These are phyloP conservation scores for Silene noctiflora DNA, from an alignment of 179 eudicot species.

Conservation along the genomic window DNA sequence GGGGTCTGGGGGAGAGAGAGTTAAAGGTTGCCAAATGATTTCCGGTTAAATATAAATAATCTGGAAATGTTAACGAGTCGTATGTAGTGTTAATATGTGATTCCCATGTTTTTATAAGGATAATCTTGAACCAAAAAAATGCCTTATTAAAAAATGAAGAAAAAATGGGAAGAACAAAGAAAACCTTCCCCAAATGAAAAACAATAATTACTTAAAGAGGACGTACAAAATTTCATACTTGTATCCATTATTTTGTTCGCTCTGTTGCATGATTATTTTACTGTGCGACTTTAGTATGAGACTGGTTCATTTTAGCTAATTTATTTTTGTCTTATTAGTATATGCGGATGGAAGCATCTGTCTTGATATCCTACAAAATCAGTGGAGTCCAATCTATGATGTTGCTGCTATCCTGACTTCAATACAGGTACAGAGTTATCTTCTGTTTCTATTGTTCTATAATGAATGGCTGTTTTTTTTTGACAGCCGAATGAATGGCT, in stretches of 20 bases:
- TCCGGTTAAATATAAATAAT: too few species aligned
- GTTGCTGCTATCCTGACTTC: slow-evolving; percentile 90
- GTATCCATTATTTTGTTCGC: background rate
- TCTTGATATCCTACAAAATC: slow-evolving; percentile 83
- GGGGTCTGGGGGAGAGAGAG: too few species aligned
- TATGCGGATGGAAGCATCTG: slow-evolving; percentile 92
- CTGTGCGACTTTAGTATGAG: background rate
- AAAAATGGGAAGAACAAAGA: too few species aligned
- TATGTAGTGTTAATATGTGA: too few species aligned
- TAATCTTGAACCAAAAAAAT: too few species aligned
- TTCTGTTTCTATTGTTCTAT: background rate
- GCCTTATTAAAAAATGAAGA: too few species aligned
- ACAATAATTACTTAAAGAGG: background rate
- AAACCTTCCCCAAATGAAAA: too few species aligned
- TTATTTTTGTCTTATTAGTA: slow-evolving; percentile 29
- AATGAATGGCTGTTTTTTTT: background rate
- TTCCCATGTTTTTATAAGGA: too few species aligned
- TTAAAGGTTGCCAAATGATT: too few species aligned
- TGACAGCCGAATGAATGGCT: background rate
- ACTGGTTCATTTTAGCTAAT: background rate
- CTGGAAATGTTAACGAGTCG: too few species aligned
- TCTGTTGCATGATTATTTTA: background rate
- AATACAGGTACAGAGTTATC: slow-evolving; percentile 50
- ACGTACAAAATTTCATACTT: background rate
- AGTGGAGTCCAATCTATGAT: slow-evolving; percentile 92